Conservation (phyloP, 768 basidiomycete genomes). For the Pleurotus sapidus region DNA sequence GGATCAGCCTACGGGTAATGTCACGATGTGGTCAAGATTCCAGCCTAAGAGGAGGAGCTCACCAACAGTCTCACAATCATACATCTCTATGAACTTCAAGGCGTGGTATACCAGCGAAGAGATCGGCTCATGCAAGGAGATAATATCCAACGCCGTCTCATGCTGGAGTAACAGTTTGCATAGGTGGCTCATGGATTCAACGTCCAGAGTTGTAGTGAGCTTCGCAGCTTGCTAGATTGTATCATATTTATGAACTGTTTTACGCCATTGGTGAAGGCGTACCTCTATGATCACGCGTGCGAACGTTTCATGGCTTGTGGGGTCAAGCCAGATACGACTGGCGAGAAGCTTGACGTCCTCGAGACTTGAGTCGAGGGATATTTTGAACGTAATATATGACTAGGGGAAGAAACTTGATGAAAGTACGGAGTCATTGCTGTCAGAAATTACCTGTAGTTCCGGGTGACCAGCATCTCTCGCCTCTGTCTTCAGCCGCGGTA, state of each 20-base stretch:
- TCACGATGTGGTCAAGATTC: not conserved
- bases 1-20: constrained; percentile 62
- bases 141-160: constrained; percentile 60
- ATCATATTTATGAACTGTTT: not conserved
- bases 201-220: constrained; percentile 50
- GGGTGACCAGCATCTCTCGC: constrained; percentile 52
- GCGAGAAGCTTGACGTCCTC: constrained; percentile 37
- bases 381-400: constrained; percentile 57
- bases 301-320: constrained; percentile 54
- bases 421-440: constrained; percentile 5
- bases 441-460: constrained; percentile 50
- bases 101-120: constrained; percentile 62
- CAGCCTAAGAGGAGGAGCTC: constrained; percentile 21
- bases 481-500: constrained; percentile 51
- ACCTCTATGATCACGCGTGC: constrained; percentile 59
- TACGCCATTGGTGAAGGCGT: constrained; percentile 12
- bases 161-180: constrained; percentile 63
- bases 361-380: constrained; percentile 45
- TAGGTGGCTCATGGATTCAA: constrained; percentile 68
- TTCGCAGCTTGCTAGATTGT: constrained; percentile 55
- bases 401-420: constrained; percentile 21
- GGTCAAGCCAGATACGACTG: constrained; percentile 52
- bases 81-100: constrained; percentile 61
- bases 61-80: constrained; percentile 83
- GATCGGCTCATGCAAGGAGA: constrained; percentile 67